Conservation (phyloP, 306 rosid species). For the Neltuma alba region DNA sequence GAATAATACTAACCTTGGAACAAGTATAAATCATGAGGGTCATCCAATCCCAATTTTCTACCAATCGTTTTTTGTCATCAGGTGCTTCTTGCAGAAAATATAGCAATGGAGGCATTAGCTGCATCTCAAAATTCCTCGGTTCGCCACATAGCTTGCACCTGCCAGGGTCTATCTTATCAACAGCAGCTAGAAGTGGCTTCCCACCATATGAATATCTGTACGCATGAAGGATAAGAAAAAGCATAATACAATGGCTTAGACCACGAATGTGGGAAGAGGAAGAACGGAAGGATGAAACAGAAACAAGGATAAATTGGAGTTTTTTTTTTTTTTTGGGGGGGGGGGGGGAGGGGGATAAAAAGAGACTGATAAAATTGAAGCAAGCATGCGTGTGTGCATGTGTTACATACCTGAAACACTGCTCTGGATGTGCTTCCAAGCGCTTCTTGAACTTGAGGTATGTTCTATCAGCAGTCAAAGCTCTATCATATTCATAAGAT, state of each 20-base stretch:
- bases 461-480: slow-evolving; percentile 79
- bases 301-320: slow-evolving; percentile 14
- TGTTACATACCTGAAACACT: slow-evolving; percentile 74
- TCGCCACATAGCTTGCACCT: slow-evolving; percentile 72
- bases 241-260: background rate
- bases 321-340: too few species aligned
- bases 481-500: slow-evolving; percentile 81
- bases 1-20: slow-evolving; percentile 63
- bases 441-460: slow-evolving; percentile 91
- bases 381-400: background rate
- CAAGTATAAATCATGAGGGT: slow-evolving; percentile 77
- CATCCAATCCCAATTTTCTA: slow-evolving; percentile 93
- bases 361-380: too few species aligned
- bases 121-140: slow-evolving; percentile 80
- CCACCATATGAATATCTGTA: slow-evolving; percentile 79
- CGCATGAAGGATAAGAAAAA: background rate
- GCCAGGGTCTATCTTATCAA: slow-evolving; percentile 61
- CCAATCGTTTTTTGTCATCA: slow-evolving; percentile 48
- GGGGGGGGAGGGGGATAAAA: too few species aligned
- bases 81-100: slow-evolving; percentile 79
- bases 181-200: slow-evolving; percentile 67
- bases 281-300: background rate
- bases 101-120: slow-evolving; percentile 82
- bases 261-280: background rate
- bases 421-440: slow-evolving; percentile 77